Evolutionary conservation across 495 filamentous ascomycete species (phyloP).

Genomic region (Talaromyces nanjingensis): DNA sequence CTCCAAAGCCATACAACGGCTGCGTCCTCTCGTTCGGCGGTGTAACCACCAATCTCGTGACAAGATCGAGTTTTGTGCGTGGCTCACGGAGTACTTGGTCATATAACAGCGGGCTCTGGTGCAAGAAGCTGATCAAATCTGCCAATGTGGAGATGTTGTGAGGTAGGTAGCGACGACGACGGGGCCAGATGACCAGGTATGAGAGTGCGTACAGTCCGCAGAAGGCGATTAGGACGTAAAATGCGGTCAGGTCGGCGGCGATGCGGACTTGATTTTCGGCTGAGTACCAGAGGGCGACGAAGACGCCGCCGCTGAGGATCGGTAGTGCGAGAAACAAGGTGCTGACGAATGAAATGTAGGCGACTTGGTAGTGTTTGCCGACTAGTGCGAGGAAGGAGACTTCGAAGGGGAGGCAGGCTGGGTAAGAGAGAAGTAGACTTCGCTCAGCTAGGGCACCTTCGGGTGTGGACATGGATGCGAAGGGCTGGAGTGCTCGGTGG

Average conservation of each 20-base stretch:
- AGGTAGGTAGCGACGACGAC: constrained; percentile 53
- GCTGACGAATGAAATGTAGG: constrained; percentile 59
- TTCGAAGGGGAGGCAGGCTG: constrained; percentile 55
- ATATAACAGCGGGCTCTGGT: constrained; percentile 57
- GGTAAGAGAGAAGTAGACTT: constrained; percentile 70
- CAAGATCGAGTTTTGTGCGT: constrained; percentile 53
- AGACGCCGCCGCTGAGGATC: constrained; percentile 69
- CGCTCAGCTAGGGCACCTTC: constrained; percentile 58
- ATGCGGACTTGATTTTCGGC: constrained; percentile 51
- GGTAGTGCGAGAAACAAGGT: constrained; percentile 60
- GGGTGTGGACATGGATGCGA: constrained; percentile 51
- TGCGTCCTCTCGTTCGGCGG: constrained; percentile 40
- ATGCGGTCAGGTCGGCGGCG: constrained; percentile 61
- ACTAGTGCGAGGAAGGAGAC: constrained; percentile 53
- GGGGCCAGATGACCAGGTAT: constrained; percentile 50
- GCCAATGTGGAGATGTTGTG: constrained; percentile 64
- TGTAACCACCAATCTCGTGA: constrained; percentile 49
- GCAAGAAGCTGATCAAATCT: constrained; percentile 70
- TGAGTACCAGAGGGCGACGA: constrained; percentile 67
- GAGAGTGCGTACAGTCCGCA: constrained; percentile 61
- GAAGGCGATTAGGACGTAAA: constrained; percentile 58
- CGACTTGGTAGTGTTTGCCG: constrained; percentile 65
- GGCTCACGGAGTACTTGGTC: constrained; percentile 60
- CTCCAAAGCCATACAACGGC: constrained; percentile 54
- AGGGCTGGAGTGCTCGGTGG: constrained; percentile 70